phyloP scores from a whole-genome alignment of 2,329 filamentous ascomycete species.

The Lomentospora prolificans region DNA sequence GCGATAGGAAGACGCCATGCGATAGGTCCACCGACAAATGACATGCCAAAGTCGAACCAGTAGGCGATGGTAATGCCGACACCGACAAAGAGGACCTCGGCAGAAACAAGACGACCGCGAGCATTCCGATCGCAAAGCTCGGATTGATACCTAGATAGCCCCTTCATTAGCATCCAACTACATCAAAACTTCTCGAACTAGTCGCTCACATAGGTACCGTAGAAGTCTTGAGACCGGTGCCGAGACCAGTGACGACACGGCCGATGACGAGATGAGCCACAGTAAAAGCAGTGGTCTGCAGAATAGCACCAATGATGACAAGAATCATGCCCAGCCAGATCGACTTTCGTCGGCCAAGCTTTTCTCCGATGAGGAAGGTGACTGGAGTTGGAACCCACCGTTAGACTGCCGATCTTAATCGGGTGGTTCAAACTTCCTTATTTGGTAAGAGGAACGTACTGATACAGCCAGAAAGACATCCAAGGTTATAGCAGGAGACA shows the following conservation, averaged over 20 bases:
- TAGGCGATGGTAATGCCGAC: constrained; percentile 33
- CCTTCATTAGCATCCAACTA: constrained; percentile 46
- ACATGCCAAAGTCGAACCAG: constrained; percentile 23
- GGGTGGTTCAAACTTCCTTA: neutral
- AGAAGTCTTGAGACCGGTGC: constrained; percentile 45
- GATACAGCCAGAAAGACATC: constrained; percentile 26
- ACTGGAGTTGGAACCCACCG: no score
- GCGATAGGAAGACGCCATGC: constrained; percentile 46
- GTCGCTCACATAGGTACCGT: constrained; percentile 42
- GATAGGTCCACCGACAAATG: constrained; percentile 20
- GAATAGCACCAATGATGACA: constrained; percentile 45
- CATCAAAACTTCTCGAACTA: constrained; percentile 47
- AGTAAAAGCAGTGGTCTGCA: constrained; percentile 48
- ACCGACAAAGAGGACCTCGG: constrained; percentile 44
- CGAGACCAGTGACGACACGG: constrained; percentile 44
- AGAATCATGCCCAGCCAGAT: constrained; percentile 50
- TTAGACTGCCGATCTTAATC: no score
- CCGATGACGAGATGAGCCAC: constrained; percentile 42
- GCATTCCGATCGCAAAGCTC: constrained; percentile 39
- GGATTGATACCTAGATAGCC: constrained; percentile 49
- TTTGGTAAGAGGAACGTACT: neutral
- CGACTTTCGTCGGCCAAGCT: constrained; percentile 47
- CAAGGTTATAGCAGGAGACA: constrained; percentile 26
- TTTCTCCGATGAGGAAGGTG: constrained; percentile 34
- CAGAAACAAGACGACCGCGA: constrained; percentile 42